Evolutionary conservation across 176 grass and related monocot species (phyloP).

Genomic region (Olyra latifolia): DNA sequence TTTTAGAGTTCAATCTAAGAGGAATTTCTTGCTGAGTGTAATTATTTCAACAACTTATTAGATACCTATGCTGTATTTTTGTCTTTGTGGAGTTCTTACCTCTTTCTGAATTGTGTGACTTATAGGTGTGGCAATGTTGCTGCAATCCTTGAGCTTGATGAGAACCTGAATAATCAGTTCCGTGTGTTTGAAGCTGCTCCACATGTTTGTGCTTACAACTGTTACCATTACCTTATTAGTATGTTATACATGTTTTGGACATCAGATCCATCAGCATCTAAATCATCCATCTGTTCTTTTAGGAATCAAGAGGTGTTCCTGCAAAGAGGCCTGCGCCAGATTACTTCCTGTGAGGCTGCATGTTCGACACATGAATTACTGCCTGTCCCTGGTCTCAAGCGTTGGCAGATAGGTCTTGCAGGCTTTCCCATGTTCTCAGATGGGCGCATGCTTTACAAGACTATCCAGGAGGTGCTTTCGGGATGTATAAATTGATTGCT

Average conservation of each 20-base stretch:
- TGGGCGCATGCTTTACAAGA: constrained; percentile 5
- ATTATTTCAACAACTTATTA: background rate
- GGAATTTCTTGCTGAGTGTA: background rate
- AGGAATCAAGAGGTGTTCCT: constrained; percentile 97
- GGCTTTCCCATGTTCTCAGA: constrained; percentile 30
- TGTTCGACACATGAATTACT: background rate
- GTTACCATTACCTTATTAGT: background rate
- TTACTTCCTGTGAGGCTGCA: constrained; percentile 77
- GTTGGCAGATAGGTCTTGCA: constrained; percentile 2
- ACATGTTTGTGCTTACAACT: constrained; percentile 63
- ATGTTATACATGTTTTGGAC: background rate
- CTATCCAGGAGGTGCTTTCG: constrained; percentile 38
- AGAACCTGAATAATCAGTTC: constrained; percentile 90
- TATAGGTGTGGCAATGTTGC: constrained; percentile 98
- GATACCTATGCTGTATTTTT: background rate
- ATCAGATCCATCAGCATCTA: constrained; percentile 9
- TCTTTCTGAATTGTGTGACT: constrained; percentile 12
- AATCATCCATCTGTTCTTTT: constrained; percentile 17
- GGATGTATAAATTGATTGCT: constrained; percentile 37
- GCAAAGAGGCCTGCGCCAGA: constrained; percentile 89
- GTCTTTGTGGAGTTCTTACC: background rate
- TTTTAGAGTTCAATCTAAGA: background rate
- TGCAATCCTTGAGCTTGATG: constrained; percentile 97
- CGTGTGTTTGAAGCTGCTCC: constrained; percentile 95
- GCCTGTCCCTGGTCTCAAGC: constrained; percentile 3